A percentile compares a stretch with the other conserved stretches of the same genome.
phyloP scores from a whole-genome alignment of 2,329 filamentous ascomycete genomes.

The Tolypocladium endophyticum region DNA sequence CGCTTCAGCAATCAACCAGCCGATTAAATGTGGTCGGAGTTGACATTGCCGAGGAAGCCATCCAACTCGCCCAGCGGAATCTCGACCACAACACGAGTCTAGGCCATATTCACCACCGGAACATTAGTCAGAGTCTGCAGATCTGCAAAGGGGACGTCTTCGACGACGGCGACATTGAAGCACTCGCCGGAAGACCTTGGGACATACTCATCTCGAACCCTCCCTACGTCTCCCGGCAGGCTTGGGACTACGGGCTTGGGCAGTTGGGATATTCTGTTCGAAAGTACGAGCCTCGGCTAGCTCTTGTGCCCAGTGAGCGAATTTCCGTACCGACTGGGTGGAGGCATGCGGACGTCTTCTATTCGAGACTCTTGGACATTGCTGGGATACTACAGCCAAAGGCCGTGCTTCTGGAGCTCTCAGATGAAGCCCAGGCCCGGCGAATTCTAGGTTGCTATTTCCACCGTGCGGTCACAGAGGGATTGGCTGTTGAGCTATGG shows the following conservation, averaged over 20 bases:
- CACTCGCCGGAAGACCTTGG: slow-evolving; percentile 16
- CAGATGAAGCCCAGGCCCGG: slow-evolving; percentile 55
- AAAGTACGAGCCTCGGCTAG: slow-evolving; percentile 68
- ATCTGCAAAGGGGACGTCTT: slow-evolving; percentile 44
- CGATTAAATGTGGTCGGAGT: slow-evolving; percentile 51
- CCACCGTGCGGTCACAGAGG: slow-evolving; percentile 13
- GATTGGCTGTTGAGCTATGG: slow-evolving; percentile 54
- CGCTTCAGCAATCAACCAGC: slow-evolving; percentile 35
- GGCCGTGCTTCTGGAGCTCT: slow-evolving; percentile 59
- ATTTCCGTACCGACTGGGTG: slow-evolving; percentile 20
- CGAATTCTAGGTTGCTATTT: slow-evolving; percentile 46
- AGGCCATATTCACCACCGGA: slow-evolving; percentile 11
- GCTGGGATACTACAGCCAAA: slow-evolving; percentile 38
- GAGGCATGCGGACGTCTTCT: slow-evolving; percentile 48
- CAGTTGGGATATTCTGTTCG: slow-evolving; percentile 63
- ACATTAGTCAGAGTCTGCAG: slow-evolving; percentile 17
- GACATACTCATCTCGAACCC: slow-evolving; percentile 81
- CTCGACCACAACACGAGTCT: slow-evolving; percentile 34
- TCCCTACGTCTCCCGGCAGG: slow-evolving; percentile 66
- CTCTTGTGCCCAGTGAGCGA: slow-evolving; percentile 50
- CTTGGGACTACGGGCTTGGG: slow-evolving; percentile 26
- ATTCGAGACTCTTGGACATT: slow-evolving; percentile 51
- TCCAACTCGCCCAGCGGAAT: slow-evolving; percentile 58
- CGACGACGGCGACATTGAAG: slow-evolving; percentile 23
- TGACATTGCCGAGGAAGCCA: slow-evolving; percentile 59